Evolutionary conservation across 305 asterid genomes (phyloP), one percentile per base, ranked within the genome.

Genomic region (Fraxinus sp.): DNA sequence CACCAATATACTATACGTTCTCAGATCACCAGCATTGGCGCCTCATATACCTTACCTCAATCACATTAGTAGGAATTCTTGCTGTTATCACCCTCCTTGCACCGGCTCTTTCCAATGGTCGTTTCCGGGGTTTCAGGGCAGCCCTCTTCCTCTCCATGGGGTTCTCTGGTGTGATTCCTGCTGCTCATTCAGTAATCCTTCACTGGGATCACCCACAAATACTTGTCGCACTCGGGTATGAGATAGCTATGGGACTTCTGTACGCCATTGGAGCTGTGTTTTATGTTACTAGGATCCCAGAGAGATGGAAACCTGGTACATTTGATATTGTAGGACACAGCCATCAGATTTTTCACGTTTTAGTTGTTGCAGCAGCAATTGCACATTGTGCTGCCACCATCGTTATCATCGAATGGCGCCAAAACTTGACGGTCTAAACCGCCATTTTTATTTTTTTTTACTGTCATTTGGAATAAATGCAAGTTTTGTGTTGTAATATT

Each of bases 151-250:
- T 94, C 11, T 83, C 90, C 81, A 93, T 94, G 97, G 98, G 98
- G 5, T 93, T 90, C 90, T 93, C 95, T 0, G 98, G 97, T 7
- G 85, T 93, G 16, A 89, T 93, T 41, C 98, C 97, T 1, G 97
- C 98, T 0, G 86, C 93, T 7, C 98, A 94, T 82, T 92, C 97
- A 0, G 86, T 92, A n/a, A 7, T 81, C 49, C 86, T 94, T 1
- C 89, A 89, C 77, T 85, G 87, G 82, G 91, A 84, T 14, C 91
- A 90, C 78, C 91, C 93, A 2, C 82, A 84, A 66, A 82, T 92
- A 33, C 83, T 88, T 1, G 84, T 88, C 1, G 90, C 97, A 0
- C 92, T 94, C 3, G 91, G 90, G 0, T 94, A 89, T 52, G 98
- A 94, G 91, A 84, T 92, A 37, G 87, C 78, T 3, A 90, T 88